A percentile compares a stretch with the other conserved stretches of the same genome.
Conservation (phyloP, 1,139 yeast species). For the Saccharomyces hybrid region DNA sequence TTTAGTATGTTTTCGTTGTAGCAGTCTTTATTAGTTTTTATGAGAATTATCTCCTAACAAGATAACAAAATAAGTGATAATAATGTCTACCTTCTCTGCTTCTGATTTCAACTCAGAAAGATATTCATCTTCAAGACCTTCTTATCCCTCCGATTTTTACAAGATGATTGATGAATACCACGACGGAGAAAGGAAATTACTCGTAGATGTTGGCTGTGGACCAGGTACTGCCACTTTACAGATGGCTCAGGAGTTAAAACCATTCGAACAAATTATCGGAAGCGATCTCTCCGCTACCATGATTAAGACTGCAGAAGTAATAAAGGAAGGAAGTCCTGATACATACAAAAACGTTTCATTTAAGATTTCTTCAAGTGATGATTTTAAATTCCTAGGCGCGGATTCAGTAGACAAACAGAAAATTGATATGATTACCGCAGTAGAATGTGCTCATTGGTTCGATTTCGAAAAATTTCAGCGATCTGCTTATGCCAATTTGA, state of each 20-base stretch:
- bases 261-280: slow-evolving; percentile 42
- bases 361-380: slow-evolving; percentile 33
- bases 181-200: slow-evolving; percentile 29
- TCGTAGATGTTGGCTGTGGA: slow-evolving; percentile 76
- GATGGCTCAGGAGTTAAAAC: slow-evolving; percentile 37
- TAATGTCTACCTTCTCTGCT: slow-evolving; percentile 62
- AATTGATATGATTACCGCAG: slow-evolving; percentile 60
- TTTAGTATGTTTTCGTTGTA: not conserved
- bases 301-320: slow-evolving; percentile 43
- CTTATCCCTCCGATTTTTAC: slow-evolving; percentile 52
- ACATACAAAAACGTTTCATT: slow-evolving; percentile 8
- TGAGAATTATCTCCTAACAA: not conserved
- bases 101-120: slow-evolving; percentile 47
- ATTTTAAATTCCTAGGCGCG: slow-evolving; percentile 15
- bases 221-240: slow-evolving; percentile 71
- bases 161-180: slow-evolving; percentile 38
- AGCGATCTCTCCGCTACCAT: slow-evolving; percentile 60
- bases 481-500: slow-evolving; percentile 44
- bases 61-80: not conserved
- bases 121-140: slow-evolving; percentile 59
- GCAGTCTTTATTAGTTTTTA: not conserved
- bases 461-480: slow-evolving; percentile 46
- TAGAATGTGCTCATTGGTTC: slow-evolving; percentile 79
- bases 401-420: slow-evolving; percentile 22
- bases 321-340: slow-evolving; percentile 3